These are phyloP conservation scores for Microbotryomycetes sp. DNA, from an alignment of 1,284 basidiomycete genomes.

Conservation along the genomic window DNA sequence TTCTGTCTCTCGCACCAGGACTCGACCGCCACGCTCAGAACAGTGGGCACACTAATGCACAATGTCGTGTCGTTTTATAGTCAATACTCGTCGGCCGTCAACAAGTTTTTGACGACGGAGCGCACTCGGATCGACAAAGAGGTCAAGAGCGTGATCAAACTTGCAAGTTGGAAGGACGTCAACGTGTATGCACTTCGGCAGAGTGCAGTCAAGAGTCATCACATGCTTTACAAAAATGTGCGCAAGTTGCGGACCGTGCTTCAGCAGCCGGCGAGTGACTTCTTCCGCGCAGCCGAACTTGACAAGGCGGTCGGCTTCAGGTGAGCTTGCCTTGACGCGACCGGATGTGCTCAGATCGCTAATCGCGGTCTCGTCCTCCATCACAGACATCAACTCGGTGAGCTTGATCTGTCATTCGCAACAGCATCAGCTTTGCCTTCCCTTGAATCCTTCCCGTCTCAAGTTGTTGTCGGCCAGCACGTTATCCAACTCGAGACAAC, in stretches of 20 bases:
- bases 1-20: constrained; percentile 21
- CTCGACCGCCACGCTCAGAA: constrained; percentile 40
- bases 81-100: constrained; percentile 56
- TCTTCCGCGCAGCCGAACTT: constrained; percentile 33
- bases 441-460: neutral
- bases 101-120: constrained; percentile 54
- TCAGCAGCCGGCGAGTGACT: constrained; percentile 57
- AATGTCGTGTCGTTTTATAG: constrained; percentile 62
- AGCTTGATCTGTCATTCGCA: neutral
- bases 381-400: too few species aligned
- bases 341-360: too few species aligned
- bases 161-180: constrained; percentile 97
- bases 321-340: neutral
- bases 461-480: neutral
- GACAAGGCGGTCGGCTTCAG: constrained; percentile 2
- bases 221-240: constrained; percentile 83
- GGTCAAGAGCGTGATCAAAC: constrained; percentile 76
- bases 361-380: too few species aligned
- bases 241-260: constrained; percentile 88
- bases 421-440: neutral
- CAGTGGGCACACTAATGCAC: constrained; percentile 58
- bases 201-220: constrained; percentile 85
- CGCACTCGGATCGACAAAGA: constrained; percentile 68
- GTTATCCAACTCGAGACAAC: constrained; percentile 32
- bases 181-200: constrained; percentile 91